Base-by-base conservation (phyloP, 2,329 filamentous ascomycete species). In the Acephala macrosclerotiorum region DNA sequence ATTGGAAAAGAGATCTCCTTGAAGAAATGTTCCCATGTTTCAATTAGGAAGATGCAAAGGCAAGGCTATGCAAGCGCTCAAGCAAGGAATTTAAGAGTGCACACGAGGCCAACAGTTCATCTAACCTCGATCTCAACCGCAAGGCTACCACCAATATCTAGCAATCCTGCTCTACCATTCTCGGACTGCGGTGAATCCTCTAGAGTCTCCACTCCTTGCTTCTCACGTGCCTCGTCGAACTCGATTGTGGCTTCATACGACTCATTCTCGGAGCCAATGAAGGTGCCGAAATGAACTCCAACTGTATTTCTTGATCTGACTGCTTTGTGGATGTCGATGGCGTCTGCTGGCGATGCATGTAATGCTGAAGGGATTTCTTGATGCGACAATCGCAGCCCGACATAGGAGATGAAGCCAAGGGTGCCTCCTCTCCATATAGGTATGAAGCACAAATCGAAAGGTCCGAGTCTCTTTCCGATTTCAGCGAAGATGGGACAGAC, bases 391-490 rank as follows among this genome's bases (percentile, higher is more conserved):
- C 70, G 60, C 25, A 73, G 38, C 1, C 71, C 71, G 36, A 70
- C n/a, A 35, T 58, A 49, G 5, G 69, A 71, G 11, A 73, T 58
- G 40, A 73, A 71, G 12, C 67, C 63, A 9, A 73, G 60, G 22
- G 58, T 70, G 6, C 71, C 71, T 4, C 71, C 71, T 60, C 71
- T 58, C 71, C 94, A 94, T 70, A 97, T 97, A 51, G 94, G 94
- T 68, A 97, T 94, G 63, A 97, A 81, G 0, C 94, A 94, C 8
- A 97, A 85, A 75, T 97, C 93, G 73, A 97, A 96, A 0, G 92
- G 92, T 0, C 94, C 94, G 38, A 92, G 85, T 61, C 89, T 84
- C n/a, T 87, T 79, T 67, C 94, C 94, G 67, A 97, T 93, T 77
- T 96, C 85, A 68, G 87, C 85, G 81, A 97, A 97, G 60, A 93